These are phyloP conservation scores for Thraustotheca clavata DNA, from an alignment of 352 stramenopile genomes.

Conservation along the genomic window DNA sequence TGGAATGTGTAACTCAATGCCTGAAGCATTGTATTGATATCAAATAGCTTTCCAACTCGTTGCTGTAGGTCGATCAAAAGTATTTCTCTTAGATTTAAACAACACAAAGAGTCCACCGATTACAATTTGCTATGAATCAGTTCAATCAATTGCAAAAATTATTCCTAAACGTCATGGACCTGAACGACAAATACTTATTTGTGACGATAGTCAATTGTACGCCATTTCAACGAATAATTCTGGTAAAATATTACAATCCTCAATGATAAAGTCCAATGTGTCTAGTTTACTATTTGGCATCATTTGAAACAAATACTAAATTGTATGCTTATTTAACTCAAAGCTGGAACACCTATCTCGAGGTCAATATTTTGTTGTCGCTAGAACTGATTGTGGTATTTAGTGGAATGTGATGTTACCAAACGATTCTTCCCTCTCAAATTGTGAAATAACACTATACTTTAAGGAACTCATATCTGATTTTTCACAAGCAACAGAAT, in stretches of 20 bases:
- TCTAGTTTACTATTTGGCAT: background rate
- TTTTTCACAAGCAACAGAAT: background rate
- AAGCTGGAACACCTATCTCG: background rate
- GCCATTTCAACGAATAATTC: background rate
- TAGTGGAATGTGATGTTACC: background rate
- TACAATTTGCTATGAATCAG: background rate
- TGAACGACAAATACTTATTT: background rate
- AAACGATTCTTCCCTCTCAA: background rate
- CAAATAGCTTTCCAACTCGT: background rate
- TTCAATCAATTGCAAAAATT: background rate
- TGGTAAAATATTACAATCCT: background rate
- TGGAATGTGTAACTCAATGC: background rate
- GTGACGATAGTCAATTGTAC: background rate
- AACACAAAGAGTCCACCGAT: background rate
- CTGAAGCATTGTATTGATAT: no score
- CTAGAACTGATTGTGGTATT: background rate
- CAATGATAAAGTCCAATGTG: background rate
- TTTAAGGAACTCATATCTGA: background rate
- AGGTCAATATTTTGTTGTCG: background rate
- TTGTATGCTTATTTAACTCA: background rate
- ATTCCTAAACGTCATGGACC: background rate
- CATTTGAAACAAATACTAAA: background rate
- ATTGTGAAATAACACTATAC: background rate
- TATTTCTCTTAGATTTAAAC: background rate
- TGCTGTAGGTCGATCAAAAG: background rate